Conservation (phyloP, 495 filamentous ascomycete genomes). For the Penicillium bovifimosum region DNA sequence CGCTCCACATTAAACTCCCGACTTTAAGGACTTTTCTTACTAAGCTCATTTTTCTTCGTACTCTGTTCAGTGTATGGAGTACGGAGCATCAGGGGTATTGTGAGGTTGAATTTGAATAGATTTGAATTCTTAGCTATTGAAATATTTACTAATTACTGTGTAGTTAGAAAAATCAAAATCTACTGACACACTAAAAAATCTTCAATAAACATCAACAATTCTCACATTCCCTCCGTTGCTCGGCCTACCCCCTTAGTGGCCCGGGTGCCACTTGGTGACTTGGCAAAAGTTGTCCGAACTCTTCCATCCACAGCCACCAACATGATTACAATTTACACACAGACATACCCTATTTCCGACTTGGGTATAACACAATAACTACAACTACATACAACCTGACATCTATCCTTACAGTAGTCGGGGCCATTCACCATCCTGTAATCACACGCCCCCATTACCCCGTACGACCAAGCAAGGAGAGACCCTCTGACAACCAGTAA, state of each 20-base stretch:
- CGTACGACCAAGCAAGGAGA: conserved; percentile 28
- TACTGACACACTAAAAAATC: too few relatives aligned
- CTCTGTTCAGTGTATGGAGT: too few relatives aligned
- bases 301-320: not conserved
- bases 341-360: not conserved
- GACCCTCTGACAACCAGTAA: conserved; percentile 8
- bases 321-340: too few relatives aligned
- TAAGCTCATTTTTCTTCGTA: not conserved
- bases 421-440: not conserved
- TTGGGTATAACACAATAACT: not conserved
- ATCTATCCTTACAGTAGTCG: not conserved
- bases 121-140: too few relatives aligned
- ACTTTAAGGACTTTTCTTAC: not conserved
- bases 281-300: not conserved
- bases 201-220: not conserved
- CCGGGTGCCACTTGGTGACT: not conserved
- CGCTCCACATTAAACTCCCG: conserved; percentile 9
- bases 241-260: conserved; percentile 8
- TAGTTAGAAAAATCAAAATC: too few relatives aligned
- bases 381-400: not conserved
- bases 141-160: too few relatives aligned
- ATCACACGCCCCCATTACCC: conserved; percentile 21
- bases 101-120: too few relatives aligned
- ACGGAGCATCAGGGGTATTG: too few relatives aligned
- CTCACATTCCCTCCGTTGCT: conserved; percentile 23